These are phyloP conservation scores for Yarrowia sp. DNA, from an alignment of 805 yeast genomes.

Conservation along the genomic window DNA sequence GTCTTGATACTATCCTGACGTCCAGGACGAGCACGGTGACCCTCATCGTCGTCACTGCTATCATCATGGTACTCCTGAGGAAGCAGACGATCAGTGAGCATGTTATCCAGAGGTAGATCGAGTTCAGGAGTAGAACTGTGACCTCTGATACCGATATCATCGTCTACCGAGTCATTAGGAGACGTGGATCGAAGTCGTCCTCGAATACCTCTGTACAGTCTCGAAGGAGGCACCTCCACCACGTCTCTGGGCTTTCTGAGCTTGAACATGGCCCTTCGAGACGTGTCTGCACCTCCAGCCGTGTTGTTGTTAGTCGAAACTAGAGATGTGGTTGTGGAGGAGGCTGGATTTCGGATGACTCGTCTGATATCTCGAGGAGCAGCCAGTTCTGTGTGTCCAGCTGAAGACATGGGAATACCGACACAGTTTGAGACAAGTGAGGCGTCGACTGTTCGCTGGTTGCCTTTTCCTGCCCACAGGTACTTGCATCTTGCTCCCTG, in stretches of 20 bases:
- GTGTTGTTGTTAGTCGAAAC: constrained; percentile 1
- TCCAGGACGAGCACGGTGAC: neutral
- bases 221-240: constrained; percentile 21
- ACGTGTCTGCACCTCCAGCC: constrained; percentile 13
- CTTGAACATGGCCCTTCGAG: constrained; percentile 33
- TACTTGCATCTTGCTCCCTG: constrained; percentile 50
- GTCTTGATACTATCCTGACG: constrained; percentile 29
- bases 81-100: constrained; percentile 19
- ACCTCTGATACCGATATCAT: neutral
- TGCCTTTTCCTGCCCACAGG: constrained; percentile 61
- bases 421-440: constrained; percentile 32
- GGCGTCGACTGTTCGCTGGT: constrained; percentile 47
- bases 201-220: constrained; percentile 24
- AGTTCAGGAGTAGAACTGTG: constrained; percentile 17
- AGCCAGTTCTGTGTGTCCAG: constrained; percentile 14
- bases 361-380: constrained; percentile 24
- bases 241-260: constrained; percentile 26
- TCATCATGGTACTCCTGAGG: constrained; percentile 24
- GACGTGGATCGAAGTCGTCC: constrained; percentile 20
- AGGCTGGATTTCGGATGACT: constrained; percentile 15
- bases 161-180: constrained; percentile 9
- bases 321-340: neutral
- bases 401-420: constrained; percentile 33
- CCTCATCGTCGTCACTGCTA: constrained; percentile 22
- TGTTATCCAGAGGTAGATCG: constrained; percentile 10